Conservation (phyloP, 495 filamentous ascomycete genomes). For the Hyphodiscus hymeniophilus region DNA sequence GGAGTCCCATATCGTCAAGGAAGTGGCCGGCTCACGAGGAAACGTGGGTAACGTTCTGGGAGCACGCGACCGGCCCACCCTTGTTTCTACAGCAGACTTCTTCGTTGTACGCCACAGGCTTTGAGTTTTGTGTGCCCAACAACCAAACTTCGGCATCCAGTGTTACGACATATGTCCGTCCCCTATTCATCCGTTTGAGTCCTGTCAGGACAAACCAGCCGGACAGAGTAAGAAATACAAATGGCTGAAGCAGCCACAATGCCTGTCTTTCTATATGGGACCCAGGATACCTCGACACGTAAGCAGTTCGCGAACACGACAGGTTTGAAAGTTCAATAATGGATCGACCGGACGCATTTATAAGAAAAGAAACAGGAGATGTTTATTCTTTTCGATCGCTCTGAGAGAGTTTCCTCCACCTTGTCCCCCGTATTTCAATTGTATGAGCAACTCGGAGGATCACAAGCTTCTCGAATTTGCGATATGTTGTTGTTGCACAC, state of each 20-base stretch:
- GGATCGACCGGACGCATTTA: not conserved
- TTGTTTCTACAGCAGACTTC: no score
- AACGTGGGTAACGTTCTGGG: constrained; percentile 14
- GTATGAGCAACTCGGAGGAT: constrained; percentile 9
- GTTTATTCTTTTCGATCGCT: constrained; percentile 12
- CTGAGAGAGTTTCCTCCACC: constrained; percentile 8
- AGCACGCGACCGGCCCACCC: constrained; percentile 13
- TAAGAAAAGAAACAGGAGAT: constrained; percentile 6
- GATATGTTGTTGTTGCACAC: constrained; percentile 9
- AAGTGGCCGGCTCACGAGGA: constrained; percentile 9
- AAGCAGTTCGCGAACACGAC: not conserved
- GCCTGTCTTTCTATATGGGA: constrained; percentile 5
- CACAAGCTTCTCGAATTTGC: not conserved
- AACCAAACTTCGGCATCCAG: no score
- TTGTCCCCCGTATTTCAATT: constrained; percentile 9
- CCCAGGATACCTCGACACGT: not conserved
- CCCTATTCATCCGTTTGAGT: not conserved
- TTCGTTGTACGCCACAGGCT: no score
- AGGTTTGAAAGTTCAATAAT: constrained; percentile 5
- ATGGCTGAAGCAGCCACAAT: no score
- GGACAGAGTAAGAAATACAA: no score
- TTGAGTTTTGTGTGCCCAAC: no score
- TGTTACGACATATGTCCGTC: not conserved
- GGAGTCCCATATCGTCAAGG: no score
- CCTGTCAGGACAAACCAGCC: no score